Evolutionary conservation across 2,329 filamentous ascomycete species (phyloP), one percentile per base, ranked within the genome.

Genomic region (Trichoderma polysporum): DNA sequence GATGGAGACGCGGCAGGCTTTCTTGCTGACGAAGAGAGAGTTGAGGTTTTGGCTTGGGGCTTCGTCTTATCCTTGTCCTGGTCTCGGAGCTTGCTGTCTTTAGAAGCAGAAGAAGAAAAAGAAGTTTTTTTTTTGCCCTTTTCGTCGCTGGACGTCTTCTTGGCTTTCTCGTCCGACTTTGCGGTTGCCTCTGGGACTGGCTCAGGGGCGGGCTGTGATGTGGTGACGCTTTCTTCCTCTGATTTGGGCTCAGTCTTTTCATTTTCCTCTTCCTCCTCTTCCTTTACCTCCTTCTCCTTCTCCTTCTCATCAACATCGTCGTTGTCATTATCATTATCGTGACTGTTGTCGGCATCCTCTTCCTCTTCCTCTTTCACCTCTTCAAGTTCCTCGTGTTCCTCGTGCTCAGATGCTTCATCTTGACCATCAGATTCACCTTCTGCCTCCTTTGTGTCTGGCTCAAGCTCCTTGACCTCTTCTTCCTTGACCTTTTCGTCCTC

Each of bases 321-420:
- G 49, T 74, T 73, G 0, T 75, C 72, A 6, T 73, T 70, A 1
- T 72, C 69, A 9, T 71, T 67, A 2, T 71, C 70, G 13, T 75
- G 73, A 1, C 70, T 68, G 1, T 72, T 70, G 12, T 75, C 73
- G 2, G 15, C 49, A 15, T 35, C 58, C 31, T 76, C 72, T 1
- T 76, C 73, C 0, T 76, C 74, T 0, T 74, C 71, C 0, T 74
- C 73, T 1, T 75, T 71, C 0, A 74, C 73, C 0, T 76, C 72
- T 0, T 74, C 72, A 0, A 76, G 72, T 1, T 73, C 2, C 70
- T 69, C 65, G 2, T 72, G 41, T 12, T 69, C 70, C 3, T 73
- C 71, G 3, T 71, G 69, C 0, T 65, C 50, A 35, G 58, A 29
- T n/a, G 22, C 49, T 25, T 10, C 70, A 69, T 69, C 41, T n/a